phyloP scores from a whole-genome alignment of 2,329 filamentous ascomycete species.

The Thelonectria discophora region DNA sequence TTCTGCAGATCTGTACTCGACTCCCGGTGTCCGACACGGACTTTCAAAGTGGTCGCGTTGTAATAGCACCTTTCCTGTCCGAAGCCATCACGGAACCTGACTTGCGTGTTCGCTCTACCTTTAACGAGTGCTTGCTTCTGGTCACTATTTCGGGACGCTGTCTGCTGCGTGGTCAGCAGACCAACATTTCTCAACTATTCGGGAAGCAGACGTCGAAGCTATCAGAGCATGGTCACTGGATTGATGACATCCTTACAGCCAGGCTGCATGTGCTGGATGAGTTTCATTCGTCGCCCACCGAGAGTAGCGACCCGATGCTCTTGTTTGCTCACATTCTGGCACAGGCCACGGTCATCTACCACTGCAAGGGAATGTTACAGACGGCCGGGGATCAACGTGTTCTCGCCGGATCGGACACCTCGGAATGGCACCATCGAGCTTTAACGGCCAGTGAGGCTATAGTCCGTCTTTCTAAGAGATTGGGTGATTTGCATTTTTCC shows the following conservation, averaged over 20 bases:
- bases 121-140: neutral
- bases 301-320: neutral
- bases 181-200: neutral
- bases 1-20: neutral
- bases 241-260: neutral
- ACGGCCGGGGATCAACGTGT: no score
- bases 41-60: neutral
- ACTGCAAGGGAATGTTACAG: neutral
- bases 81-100: neutral
- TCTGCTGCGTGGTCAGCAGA: neutral
- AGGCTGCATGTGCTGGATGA: neutral
- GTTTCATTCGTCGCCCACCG: neutral
- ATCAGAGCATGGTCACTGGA: neutral
- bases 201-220: neutral
- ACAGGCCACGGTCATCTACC: neutral
- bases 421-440: neutral
- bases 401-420: neutral
- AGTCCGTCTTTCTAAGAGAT: neutral
- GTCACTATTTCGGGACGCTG: neutral
- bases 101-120: neutral
- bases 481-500: neutral
- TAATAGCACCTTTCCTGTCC: neutral
- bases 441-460: neutral
- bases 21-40: neutral
- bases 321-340: neutral